Evolutionary conservation across 495 filamentous ascomycete genomes (phyloP), one percentile per base, ranked within the genome.

Genomic region (Ramalina intermedia): DNA sequence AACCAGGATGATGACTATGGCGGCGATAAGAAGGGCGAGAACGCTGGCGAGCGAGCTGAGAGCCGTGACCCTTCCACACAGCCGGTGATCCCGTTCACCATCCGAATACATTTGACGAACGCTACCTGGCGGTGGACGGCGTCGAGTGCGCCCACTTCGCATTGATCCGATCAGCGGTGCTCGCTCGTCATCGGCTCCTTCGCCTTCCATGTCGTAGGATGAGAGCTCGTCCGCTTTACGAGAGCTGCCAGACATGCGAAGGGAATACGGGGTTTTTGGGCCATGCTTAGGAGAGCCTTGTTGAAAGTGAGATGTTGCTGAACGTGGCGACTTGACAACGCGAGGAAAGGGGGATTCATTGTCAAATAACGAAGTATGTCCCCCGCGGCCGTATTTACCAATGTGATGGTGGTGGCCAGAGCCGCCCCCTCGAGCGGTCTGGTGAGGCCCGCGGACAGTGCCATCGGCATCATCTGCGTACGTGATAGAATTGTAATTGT

Each of bases 171-270:
- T 75, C 42, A 98, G 69, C 1, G 91, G 90, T 2, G 87, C 88
- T 29, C 82, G 78, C 64, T 98, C 91, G 60, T 96, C 90, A 59
- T 94, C 90, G 21, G 84, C 87, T 16, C 84, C 84, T 50, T 85
- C 82, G 7, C 71, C 76, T 56, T 84, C 82, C 23, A 81, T 72
- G 41, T 85, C 82, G 52, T 81, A 84, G 8, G 61, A 72, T 48
- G 82, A 81, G 6, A 70, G 55, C 36, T 78, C 71, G 46, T 70
- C 69, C 39, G 69, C 61, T 55, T 74, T 76, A 56, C 73, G 75
- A 33, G 66, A 62, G 43, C 64, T 70, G 37, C 61, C 67, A 24
- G 72, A 60, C 6, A 65, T 66, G 39, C 62, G 65, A 41, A 69
- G 64, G 18, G 50, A 17, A 43, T 60, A 50, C 13, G 58, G 52